Evolutionary conservation across 495 filamentous ascomycete species (phyloP), one percentile per base, ranked within the genome.

Genomic region (Evansstolkia leycettana): DNA sequence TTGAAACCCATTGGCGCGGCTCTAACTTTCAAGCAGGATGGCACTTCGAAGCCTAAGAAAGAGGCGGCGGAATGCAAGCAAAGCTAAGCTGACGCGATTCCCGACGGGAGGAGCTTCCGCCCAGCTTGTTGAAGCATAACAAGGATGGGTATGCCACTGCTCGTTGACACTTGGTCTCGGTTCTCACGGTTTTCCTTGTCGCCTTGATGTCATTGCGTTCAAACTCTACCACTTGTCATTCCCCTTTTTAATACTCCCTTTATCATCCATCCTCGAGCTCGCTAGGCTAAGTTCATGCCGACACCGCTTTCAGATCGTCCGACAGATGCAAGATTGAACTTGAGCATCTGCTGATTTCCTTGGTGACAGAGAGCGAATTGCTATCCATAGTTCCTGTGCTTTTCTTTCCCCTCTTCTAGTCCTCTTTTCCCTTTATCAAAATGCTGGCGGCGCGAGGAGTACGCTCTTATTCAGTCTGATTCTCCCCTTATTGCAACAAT

Each of bases 21-120:
- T 51, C 62, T 56, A 58, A 45, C 57, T 43, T 32, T n/a, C n/a
- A 17, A 42, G 16, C 47, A 98, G 92, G 87, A 94, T 61, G 92
- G 94, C 55, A 75, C 75, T 34, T 78, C 84, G 42, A 95, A 96
- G 76, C 89, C 92, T 28, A 96, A 94, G 76, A 88, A 94, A 61
- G 92, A 99, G 66, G 81, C 92, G 41, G 85, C 90, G 41, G 92
- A 99, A 69, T 99, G 92, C 82, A 99, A 96, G 73, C 92, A 96
- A 70, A 96, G 87, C 67, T 99, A 69, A 74, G 45, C 20, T 23
- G 20, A 23, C 5, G 20, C 20, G 9, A 23, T 23, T n/a, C n/a
- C n/a, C n/a, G 20, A 23, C 4, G 4, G 20, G 20, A 23, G 20
- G 20, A 23, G 20, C 20, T 9, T 23, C 20, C 9, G 4, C 9